Evolutionary conservation across 2,329 filamentous ascomycete genomes (phyloP).

Genomic region (Monosporascus sp.): DNA sequence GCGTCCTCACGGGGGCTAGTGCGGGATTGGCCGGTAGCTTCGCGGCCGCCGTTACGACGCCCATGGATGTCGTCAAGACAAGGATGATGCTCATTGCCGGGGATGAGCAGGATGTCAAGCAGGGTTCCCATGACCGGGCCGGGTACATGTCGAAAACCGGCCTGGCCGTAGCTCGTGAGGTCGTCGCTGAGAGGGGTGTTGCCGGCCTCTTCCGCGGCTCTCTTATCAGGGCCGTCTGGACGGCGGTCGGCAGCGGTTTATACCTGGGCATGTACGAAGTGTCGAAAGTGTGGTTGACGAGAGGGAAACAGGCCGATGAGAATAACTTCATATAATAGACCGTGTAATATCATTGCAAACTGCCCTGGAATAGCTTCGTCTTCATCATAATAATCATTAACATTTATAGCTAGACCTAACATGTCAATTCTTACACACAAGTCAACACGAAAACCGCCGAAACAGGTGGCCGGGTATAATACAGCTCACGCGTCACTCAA

Average conservation of each 20-base stretch:
- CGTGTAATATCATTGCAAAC: background rate
- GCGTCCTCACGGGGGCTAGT: slow-evolving; percentile 64
- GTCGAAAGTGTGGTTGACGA: slow-evolving; percentile 59
- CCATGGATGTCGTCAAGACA: slow-evolving; percentile 86
- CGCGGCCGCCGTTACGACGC: slow-evolving; percentile 78
- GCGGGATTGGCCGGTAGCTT: slow-evolving; percentile 70
- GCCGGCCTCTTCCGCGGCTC: slow-evolving; percentile 75
- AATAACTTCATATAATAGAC: slow-evolving; percentile 17
- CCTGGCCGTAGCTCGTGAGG: slow-evolving; percentile 57
- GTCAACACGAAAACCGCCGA: no score
- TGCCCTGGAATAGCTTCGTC: no score
- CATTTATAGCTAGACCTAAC: no score
- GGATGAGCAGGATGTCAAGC: slow-evolving; percentile 23
- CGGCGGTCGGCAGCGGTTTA: slow-evolving; percentile 73
- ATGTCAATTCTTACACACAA: no score
- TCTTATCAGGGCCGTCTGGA: slow-evolving; percentile 70
- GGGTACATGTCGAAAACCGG: slow-evolving; percentile 32
- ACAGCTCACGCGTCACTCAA: no score
- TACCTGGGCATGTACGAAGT: slow-evolving; percentile 86
- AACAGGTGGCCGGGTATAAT: no score
- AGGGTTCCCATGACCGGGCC: slow-evolving; percentile 21
- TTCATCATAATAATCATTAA: no score
- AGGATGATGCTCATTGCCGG: slow-evolving; percentile 73
- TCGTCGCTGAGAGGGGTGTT: slow-evolving; percentile 63
- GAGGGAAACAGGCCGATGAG: slow-evolving; percentile 38